These are phyloP conservation scores for Penicillium decumbens DNA, from an alignment of 2,329 filamentous ascomycete genomes.

Conservation along the genomic window DNA sequence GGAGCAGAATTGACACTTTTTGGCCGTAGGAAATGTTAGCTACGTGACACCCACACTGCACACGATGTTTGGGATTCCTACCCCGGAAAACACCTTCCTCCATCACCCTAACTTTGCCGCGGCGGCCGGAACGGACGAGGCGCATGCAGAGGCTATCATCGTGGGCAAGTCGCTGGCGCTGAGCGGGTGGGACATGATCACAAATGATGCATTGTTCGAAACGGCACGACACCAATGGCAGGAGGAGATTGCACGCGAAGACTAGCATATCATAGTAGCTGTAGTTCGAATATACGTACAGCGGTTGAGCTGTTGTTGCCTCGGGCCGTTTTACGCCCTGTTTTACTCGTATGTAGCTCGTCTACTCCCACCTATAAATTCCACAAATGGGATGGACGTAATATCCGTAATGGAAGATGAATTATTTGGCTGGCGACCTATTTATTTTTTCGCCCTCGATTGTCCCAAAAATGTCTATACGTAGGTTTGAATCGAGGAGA, in stretches of 20 bases:
- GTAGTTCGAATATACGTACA: background rate
- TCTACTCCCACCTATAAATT: too few species aligned
- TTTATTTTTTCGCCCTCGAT: background rate
- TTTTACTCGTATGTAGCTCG: too few species aligned
- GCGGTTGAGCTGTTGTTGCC: background rate
- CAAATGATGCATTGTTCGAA: slow-evolving; percentile 22
- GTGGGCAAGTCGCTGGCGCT: slow-evolving; percentile 47
- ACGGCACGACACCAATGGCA: slow-evolving; percentile 26
- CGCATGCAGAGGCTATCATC: slow-evolving; percentile 42
- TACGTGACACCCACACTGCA: slow-evolving; percentile 48
- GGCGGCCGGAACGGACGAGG: slow-evolving; percentile 42
- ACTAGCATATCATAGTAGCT: slow-evolving; percentile 4
- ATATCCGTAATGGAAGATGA: background rate
- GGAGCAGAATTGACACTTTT: background rate
- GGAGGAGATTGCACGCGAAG: slow-evolving; percentile 16
- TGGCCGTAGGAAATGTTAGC: slow-evolving; percentile 45
- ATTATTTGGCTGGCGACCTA: background rate
- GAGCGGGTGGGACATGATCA: slow-evolving; percentile 33
- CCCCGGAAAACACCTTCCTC: slow-evolving; percentile 30
- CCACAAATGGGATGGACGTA: background rate
- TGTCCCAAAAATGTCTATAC: background rate
- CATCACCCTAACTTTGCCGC: slow-evolving; percentile 45
- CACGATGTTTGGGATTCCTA: slow-evolving; percentile 46
- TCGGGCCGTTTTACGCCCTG: too few species aligned
- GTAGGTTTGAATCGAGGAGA: background rate